Evolutionary conservation across 148 eudicot species (phyloP).

Genomic region (Oxyria digyna): DNA sequence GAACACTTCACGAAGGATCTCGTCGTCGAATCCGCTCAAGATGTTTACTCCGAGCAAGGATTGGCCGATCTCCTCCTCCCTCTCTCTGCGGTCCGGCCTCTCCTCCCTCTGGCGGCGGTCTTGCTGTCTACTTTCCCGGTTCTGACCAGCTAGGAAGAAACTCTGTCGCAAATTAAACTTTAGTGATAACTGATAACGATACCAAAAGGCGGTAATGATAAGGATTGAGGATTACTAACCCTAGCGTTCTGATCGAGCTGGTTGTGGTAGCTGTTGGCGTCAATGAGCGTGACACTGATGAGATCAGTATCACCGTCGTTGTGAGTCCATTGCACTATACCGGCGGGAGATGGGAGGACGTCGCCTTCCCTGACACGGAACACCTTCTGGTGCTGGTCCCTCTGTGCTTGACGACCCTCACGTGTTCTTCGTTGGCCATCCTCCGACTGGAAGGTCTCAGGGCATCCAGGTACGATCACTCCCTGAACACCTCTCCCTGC

Average conservation of each 20-base stretch:
- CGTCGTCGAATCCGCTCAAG: conserved; percentile 28
- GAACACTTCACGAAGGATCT: conserved; percentile 25
- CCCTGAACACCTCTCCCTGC: conserved; percentile 29
- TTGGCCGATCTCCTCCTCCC: background rate
- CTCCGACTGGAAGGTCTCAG: conserved; percentile 39
- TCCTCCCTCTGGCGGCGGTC: conserved; percentile 16
- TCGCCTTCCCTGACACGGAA: conserved; percentile 36
- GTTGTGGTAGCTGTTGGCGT: conserved; percentile 36
- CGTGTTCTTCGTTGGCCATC: background rate
- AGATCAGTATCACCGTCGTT: conserved; percentile 36
- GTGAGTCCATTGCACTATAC: conserved; percentile 38
- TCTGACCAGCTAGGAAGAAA: conserved; percentile 58
- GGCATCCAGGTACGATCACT: conserved; percentile 40
- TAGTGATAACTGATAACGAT: too few species aligned
- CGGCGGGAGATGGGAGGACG: conserved; percentile 40
- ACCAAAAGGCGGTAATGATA: too few species aligned
- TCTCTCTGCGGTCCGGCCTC: conserved; percentile 6
- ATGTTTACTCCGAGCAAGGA: conserved; percentile 20
- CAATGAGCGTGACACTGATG: conserved; percentile 25
- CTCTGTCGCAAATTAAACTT: conserved; percentile 13
- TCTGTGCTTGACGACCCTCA: background rate
- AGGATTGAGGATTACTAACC: conserved; percentile 27
- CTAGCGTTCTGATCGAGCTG: conserved; percentile 43
- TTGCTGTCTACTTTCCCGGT: conserved; percentile 18
- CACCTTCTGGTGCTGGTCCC: conserved; percentile 49